Conservation (phyloP, 768 basidiomycete genomes). For the Termitomyces sp. region DNA sequence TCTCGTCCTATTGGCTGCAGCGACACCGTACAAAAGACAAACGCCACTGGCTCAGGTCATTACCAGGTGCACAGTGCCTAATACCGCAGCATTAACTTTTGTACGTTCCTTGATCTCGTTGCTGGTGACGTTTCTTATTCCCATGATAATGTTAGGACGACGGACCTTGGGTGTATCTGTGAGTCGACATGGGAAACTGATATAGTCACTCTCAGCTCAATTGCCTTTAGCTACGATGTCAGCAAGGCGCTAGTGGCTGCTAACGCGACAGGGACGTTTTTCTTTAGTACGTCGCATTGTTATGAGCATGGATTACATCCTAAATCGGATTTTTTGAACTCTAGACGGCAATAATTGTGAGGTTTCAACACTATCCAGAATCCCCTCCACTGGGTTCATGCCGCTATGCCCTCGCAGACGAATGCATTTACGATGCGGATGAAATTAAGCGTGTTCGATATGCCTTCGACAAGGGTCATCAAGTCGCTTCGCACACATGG, state of each 20-base stretch:
- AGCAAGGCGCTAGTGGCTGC: slow-evolving; percentile 28
- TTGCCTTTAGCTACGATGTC: slow-evolving; percentile 25
- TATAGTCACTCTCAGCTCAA: not conserved
- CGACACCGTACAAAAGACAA: slow-evolving; percentile 13
- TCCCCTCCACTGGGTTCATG: not conserved
- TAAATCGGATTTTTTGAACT: not conserved
- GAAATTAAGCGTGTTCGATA: slow-evolving; percentile 27
- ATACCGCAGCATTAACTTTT: slow-evolving; percentile 21
- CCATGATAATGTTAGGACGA: slow-evolving; percentile 11
- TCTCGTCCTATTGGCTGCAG: slow-evolving; percentile 9
- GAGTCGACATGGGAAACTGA: not conserved
- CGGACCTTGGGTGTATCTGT: slow-evolving; percentile 19
- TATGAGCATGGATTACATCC: not conserved
- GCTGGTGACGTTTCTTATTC: not conserved
- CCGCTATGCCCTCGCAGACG: slow-evolving; percentile 17
- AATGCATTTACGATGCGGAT: slow-evolving; percentile 33
- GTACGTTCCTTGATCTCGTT: slow-evolving; percentile 8
- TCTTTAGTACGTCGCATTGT: slow-evolving; percentile 30
- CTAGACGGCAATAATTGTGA: slow-evolving; percentile 37
- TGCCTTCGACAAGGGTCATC: slow-evolving; percentile 34
- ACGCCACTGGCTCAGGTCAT: slow-evolving; percentile 16
- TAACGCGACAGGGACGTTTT: slow-evolving; percentile 37
- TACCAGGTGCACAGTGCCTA: slow-evolving; percentile 17
- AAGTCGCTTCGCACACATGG: slow-evolving; percentile 44
- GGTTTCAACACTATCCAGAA: not conserved